Conservation (phyloP, 305 asterid genomes). For the Euphrasia arctica region DNA sequence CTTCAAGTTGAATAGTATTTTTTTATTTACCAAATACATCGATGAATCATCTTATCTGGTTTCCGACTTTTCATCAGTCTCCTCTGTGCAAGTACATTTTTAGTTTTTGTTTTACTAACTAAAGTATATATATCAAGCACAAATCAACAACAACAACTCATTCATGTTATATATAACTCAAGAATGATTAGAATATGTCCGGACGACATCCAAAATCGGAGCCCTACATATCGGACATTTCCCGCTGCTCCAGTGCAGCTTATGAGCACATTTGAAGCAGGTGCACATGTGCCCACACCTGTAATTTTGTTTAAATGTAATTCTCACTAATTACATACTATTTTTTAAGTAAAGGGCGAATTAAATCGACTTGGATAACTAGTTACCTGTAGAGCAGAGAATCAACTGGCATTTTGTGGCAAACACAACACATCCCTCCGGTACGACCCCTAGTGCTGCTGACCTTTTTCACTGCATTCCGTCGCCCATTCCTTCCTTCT, state of each 20-base stretch:
- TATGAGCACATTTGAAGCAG: slow-evolving; percentile 75
- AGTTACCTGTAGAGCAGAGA: slow-evolving; percentile 67
- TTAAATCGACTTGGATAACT: background rate
- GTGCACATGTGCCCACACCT: slow-evolving; percentile 98
- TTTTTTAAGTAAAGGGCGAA: background rate
- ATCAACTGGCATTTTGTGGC: slow-evolving; percentile 61
- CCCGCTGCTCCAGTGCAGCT: slow-evolving; percentile 63
- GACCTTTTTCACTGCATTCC: slow-evolving; percentile 28
- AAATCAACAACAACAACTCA: slow-evolving; percentile 31
- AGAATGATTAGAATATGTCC: slow-evolving; percentile 35
- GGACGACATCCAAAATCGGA: slow-evolving; percentile 71
- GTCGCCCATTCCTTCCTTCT: slow-evolving; percentile 45
- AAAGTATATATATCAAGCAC: too few species aligned
- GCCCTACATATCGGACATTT: slow-evolving; percentile 79
- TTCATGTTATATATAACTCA: slow-evolving; percentile 31
- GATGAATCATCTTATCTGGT: too few species aligned
- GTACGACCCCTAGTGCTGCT: slow-evolving; percentile 4
- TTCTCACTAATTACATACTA: too few species aligned
- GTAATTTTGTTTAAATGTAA: slow-evolving; percentile 4
- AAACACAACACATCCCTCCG: slow-evolving; percentile 57
- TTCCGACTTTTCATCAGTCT: too few species aligned
- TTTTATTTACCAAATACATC: too few species aligned
- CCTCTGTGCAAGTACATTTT: too few species aligned
- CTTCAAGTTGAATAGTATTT: too few species aligned
- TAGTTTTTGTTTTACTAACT: too few species aligned